Percentiles rank a stretch among this genome's conserved stretches.
Evolutionary conservation across 1,284 basidiomycete species (phyloP).

Genomic region (Xanthoconium separans): DNA sequence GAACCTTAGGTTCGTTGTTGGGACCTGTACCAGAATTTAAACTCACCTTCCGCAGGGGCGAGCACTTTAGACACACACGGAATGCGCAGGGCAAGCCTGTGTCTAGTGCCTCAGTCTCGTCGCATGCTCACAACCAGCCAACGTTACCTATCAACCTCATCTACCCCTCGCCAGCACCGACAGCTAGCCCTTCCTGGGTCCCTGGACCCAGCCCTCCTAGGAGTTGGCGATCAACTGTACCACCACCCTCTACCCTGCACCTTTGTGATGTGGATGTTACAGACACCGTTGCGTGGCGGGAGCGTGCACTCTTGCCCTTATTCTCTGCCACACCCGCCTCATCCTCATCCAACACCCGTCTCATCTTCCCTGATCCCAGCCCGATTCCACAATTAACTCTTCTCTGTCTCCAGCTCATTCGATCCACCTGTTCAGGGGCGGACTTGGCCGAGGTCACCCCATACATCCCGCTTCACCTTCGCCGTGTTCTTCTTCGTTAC

Average conservation of each 20-base stretch:
- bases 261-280: conserved; percentile 19
- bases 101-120: conserved; percentile 15
- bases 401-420: conserved; percentile 40
- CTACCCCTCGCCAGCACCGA: conserved; percentile 23
- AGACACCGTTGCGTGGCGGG: conserved; percentile 46
- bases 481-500: conserved; percentile 54
- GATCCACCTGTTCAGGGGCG: conserved; percentile 22
- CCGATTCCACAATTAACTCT: conserved; percentile 46
- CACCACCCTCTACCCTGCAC: neutral
- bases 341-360: conserved; percentile 1
- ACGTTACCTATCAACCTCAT: conserved; percentile 43
- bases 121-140: conserved; percentile 35
- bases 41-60: conserved; percentile 41
- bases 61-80: conserved; percentile 62
- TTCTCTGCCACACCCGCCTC: conserved; percentile 29
- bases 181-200: conserved; percentile 13
- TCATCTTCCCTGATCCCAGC: conserved; percentile 11
- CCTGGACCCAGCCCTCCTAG: conserved; percentile 50
- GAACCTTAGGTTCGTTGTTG: conserved; percentile 25
- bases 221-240: conserved; percentile 41
- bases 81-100: conserved; percentile 47
- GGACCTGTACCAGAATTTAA: neutral
- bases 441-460: conserved; percentile 44
- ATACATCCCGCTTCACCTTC: conserved; percentile 55
- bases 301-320: conserved; percentile 50